Conservation (phyloP, 2,329 filamentous ascomycete genomes). For the Aureobasidium mangrovei region DNA sequence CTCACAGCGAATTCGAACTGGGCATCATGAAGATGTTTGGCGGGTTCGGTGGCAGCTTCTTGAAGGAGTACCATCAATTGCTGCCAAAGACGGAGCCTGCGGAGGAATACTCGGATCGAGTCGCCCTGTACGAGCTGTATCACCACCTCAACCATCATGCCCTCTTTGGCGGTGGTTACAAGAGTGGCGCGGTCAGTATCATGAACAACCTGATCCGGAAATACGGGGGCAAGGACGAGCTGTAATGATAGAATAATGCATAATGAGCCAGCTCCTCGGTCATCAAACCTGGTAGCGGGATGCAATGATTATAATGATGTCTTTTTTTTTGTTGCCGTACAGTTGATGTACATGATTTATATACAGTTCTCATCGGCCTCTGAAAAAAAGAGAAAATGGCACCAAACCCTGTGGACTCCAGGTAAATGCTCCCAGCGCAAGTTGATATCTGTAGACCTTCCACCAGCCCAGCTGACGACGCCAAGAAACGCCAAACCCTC, state of each 20-base stretch:
- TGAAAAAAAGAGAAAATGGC: neutral
- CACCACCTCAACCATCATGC: slow-evolving; percentile 86
- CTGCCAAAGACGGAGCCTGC: slow-evolving; percentile 73
- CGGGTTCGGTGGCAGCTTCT: slow-evolving; percentile 64
- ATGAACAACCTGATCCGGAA: slow-evolving; percentile 67
- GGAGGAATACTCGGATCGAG: slow-evolving; percentile 76
- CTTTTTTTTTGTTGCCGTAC: neutral
- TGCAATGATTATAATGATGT: neutral
- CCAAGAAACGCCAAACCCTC: neutral
- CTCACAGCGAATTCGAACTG: slow-evolving; percentile 80
- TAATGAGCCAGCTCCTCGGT: neutral
- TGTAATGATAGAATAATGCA: neutral
- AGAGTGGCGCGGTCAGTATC: slow-evolving; percentile 64
- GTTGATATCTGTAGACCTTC: slow-evolving; percentile 11
- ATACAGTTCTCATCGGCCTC: neutral
- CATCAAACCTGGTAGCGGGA: neutral
- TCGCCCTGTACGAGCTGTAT: slow-evolving; percentile 74
- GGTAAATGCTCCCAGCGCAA: slow-evolving; percentile 15
- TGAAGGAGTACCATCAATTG: slow-evolving; percentile 65
- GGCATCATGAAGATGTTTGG: slow-evolving; percentile 98
- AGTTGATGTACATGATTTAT: slow-evolving; percentile 13
- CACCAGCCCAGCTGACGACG: neutral
- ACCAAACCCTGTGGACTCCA: slow-evolving; percentile 1
- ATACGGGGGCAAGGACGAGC: slow-evolving; percentile 42
- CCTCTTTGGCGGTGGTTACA: slow-evolving; percentile 75